These are phyloP conservation scores for Penicillium sp. DNA, from an alignment of 2,329 filamentous ascomycete genomes.

Conservation along the genomic window DNA sequence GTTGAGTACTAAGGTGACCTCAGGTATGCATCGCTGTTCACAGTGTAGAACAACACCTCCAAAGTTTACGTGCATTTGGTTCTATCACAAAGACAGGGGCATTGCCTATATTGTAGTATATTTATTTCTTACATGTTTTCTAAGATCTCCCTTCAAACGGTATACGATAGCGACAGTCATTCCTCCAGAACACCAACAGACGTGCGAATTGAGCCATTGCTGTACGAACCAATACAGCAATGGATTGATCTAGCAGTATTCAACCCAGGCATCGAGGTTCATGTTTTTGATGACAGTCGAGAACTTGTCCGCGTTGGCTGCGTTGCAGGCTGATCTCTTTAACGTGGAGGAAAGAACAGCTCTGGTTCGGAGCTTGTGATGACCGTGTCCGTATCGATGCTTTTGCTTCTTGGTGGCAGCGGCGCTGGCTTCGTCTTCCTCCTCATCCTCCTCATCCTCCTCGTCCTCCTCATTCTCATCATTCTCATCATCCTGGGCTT, in stretches of 20 bases:
- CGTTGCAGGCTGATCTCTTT: constrained; percentile 48
- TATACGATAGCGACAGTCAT: constrained; percentile 46
- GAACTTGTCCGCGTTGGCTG: constrained; percentile 50
- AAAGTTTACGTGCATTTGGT: too few species aligned
- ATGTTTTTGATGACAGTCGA: constrained; percentile 66
- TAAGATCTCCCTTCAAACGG: background rate
- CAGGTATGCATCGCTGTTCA: too few species aligned
- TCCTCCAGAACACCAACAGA: background rate
- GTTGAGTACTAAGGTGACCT: too few species aligned
- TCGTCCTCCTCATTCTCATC: too few species aligned
- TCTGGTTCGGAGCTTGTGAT: background rate
- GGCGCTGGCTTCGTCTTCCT: constrained; percentile 3
- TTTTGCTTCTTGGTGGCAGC: background rate
- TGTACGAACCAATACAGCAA: background rate
- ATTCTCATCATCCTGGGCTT: too few species aligned
- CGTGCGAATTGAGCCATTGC: background rate
- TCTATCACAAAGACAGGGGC: background rate
- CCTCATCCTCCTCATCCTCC: constrained; percentile 26
- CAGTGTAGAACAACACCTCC: too few species aligned
- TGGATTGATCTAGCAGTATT: constrained; percentile 49
- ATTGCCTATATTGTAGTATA: background rate
- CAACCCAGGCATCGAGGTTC: constrained; percentile 61
- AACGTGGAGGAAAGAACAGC: constrained; percentile 9
- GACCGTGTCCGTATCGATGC: background rate
- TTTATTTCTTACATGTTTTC: background rate